Percentiles rank a stretch among this genome's conserved stretches.
Conservation (phyloP, 164 flowering plant species). For the Chimonanthus salicifolius region DNA sequence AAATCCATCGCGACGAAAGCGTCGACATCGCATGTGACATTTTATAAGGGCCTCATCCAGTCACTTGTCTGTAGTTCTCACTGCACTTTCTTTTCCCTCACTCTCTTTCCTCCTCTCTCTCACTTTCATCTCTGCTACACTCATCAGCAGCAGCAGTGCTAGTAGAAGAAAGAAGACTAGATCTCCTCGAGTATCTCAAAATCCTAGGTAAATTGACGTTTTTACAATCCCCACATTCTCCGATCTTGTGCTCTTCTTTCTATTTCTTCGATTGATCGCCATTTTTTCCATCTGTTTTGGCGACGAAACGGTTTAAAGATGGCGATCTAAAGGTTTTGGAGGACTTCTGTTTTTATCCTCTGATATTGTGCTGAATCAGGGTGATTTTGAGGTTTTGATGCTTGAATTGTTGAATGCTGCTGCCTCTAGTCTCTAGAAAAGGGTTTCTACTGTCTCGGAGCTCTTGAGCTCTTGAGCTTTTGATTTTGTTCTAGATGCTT, state of each 20-base stretch:
- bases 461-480: not conserved
- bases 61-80: not conserved
- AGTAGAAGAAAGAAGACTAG: not conserved
- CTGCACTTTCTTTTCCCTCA: not conserved
- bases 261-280: not conserved
- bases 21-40: not conserved
- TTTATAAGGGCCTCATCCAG: not conserved
- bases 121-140: not conserved
- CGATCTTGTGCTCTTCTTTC: not conserved
- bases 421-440: not conserved
- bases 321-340: slow-evolving; percentile 6
- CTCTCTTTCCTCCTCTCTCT: not conserved
- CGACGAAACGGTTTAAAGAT: not conserved
- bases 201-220: not conserved
- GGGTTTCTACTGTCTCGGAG: not conserved
- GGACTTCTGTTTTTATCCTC: slow-evolving; percentile 5
- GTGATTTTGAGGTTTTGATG: not conserved
- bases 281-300: not conserved
- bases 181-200: not conserved
- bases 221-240: not conserved
- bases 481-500: not conserved
- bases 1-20: too few species aligned
- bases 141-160: not conserved
- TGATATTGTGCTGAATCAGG: not conserved
- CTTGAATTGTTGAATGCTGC: not conserved